Percentiles rank a stretch among this genome's conserved stretches.
Evolutionary conservation across 1,284 basidiomycete species (phyloP).

Genomic region (Fomitopsis pinicola): DNA sequence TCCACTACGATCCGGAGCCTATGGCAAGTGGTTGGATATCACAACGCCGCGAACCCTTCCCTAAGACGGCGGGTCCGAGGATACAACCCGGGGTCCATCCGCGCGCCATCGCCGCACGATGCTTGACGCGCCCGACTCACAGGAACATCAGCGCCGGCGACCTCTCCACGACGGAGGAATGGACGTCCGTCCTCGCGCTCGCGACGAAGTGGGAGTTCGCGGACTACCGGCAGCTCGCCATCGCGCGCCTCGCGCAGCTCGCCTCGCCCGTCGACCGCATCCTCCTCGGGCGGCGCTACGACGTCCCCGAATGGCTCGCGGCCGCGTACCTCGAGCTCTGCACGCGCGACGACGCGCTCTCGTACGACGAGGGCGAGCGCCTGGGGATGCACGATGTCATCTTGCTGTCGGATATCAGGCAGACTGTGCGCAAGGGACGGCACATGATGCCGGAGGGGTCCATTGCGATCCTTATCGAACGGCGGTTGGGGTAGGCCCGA

Average conservation of each 20-base stretch:
- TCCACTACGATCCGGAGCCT: not conserved
- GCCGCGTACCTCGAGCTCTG: constrained; percentile 19
- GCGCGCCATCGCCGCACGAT: not conserved
- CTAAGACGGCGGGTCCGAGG: not conserved
- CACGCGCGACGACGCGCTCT: constrained; percentile 19
- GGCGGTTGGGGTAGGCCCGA: not conserved
- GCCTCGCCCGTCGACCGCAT: constrained; percentile 20
- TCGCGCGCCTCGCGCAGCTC: constrained; percentile 18
- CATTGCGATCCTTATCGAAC: constrained; percentile 2
- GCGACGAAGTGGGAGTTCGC: constrained; percentile 22
- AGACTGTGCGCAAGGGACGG: constrained; percentile 6
- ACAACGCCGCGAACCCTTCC: not conserved
- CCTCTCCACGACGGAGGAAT: constrained; percentile 20
- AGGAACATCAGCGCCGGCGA: constrained; percentile 17
- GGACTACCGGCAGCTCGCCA: constrained; percentile 19
- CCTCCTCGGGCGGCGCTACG: constrained; percentile 19
- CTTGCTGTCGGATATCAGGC: constrained; percentile 14
- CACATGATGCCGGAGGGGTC: constrained; percentile 3
- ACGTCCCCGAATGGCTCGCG: constrained; percentile 19
- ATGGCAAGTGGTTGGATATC: not conserved
- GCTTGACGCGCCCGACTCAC: not conserved
- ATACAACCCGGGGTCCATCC: not conserved
- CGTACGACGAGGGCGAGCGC: constrained; percentile 18
- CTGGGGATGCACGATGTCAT: constrained; percentile 22
- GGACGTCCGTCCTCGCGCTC: constrained; percentile 25